A percentile compares a stretch with the other conserved stretches of the same genome.
Conservation (phyloP, 805 yeast species). For the Pichia gijzeniarum region DNA sequence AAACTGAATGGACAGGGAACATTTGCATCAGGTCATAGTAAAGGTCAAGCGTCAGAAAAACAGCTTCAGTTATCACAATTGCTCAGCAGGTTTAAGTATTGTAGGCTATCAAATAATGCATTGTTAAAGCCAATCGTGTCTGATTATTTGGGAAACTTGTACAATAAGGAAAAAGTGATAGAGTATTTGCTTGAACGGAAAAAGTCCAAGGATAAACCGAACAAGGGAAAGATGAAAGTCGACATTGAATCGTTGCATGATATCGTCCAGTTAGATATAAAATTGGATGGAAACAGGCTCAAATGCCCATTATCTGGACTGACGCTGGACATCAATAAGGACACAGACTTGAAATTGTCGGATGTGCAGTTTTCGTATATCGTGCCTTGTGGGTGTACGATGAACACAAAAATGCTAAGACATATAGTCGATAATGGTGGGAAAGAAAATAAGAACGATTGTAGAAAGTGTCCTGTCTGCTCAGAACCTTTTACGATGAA, state of each 20-base stretch:
- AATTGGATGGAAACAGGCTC: constrained; percentile 21
- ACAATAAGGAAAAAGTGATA: constrained; percentile 55
- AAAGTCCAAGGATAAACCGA: constrained; percentile 1
- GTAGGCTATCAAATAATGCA: constrained; percentile 38
- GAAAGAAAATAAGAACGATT: not conserved
- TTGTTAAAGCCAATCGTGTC: constrained; percentile 53
- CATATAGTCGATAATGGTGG: constrained; percentile 16
- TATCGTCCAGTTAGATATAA: constrained; percentile 29
- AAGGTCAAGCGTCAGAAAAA: not conserved
- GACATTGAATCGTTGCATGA: constrained; percentile 15
- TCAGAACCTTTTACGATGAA: constrained; percentile 13
- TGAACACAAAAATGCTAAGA: constrained; percentile 29
- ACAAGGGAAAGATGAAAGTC: not conserved
- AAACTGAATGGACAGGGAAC: not conserved
- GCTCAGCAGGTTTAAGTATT: constrained; percentile 37
- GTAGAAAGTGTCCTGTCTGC: constrained; percentile 38
- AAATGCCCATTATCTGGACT: constrained; percentile 36
- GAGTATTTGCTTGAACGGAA: constrained; percentile 37
- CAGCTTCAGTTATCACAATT: not conserved
- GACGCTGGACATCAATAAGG: constrained; percentile 29
- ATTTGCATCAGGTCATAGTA: not conserved
- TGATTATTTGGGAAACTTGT: constrained; percentile 62
- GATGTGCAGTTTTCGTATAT: constrained; percentile 36
- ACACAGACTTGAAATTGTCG: constrained; percentile 13
- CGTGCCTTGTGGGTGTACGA: constrained; percentile 40